phyloP scores from a whole-genome alignment of 2,329 filamentous ascomycete genomes.

The Colletotrichum lindemuthianum region DNA sequence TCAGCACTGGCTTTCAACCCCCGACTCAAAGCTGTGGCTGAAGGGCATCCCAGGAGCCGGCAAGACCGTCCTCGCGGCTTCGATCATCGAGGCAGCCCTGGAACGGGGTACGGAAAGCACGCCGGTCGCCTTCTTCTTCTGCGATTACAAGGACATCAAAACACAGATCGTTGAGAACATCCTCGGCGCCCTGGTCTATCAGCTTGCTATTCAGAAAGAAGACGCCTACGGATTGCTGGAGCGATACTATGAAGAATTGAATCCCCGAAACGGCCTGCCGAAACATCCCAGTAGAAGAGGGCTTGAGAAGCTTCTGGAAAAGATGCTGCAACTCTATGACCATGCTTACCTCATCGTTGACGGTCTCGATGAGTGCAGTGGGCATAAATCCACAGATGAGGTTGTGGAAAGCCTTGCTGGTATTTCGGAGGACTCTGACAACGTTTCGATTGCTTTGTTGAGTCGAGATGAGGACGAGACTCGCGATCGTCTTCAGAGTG shows the following conservation, averaged over 20 bases:
- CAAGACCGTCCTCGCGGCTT: conserved; percentile 8
- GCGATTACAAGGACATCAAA: conserved; percentile 1
- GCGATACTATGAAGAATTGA: neutral
- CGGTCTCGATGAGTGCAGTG: conserved; percentile 8
- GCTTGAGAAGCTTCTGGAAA: neutral
- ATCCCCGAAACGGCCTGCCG: neutral
- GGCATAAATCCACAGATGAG: neutral
- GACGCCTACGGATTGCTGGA: neutral
- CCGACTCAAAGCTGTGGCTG: neutral
- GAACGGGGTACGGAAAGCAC: neutral
- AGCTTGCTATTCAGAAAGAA: conserved; percentile 19
- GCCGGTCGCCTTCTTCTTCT: conserved; percentile 10
- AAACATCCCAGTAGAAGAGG: rapidly evolving
- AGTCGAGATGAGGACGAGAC: conserved; percentile 16
- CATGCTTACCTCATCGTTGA: neutral
- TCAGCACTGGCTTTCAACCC: neutral
- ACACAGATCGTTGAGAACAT: neutral
- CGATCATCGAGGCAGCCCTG: neutral
- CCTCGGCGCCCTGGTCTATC: neutral
- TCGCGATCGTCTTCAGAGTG: neutral
- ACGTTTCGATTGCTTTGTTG: conserved; percentile 4
- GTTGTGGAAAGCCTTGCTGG: neutral
- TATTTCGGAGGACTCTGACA: neutral
- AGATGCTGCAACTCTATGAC: neutral
- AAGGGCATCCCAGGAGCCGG: conserved; percentile 16